Evolutionary conservation across 2,329 filamentous ascomycete genomes (phyloP).

Genomic region (Trichoderma afroharzianum): DNA sequence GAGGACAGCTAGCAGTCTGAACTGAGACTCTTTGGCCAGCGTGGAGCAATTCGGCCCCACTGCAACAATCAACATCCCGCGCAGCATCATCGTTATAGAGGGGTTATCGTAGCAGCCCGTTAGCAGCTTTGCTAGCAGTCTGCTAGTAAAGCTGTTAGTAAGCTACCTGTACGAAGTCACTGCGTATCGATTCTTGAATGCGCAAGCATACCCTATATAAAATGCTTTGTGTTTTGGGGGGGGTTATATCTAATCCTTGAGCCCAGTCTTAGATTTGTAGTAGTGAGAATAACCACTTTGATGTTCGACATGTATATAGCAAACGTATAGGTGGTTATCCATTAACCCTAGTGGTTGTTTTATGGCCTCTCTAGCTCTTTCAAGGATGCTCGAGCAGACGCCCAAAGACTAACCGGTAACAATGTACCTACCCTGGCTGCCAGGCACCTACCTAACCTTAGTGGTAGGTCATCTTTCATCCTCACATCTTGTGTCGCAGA

Average conservation of each 20-base stretch:
- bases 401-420: neutral
- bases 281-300: neutral
- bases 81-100: neutral
- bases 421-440: neutral
- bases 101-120: neutral
- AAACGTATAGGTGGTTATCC: neutral
- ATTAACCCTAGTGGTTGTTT: neutral
- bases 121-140: neutral
- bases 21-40: neutral
- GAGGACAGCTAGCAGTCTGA: slow-evolving; percentile 8
- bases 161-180: neutral
- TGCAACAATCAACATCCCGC: neutral
- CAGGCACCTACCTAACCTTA: neutral
- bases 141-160: neutral
- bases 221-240: too few relatives aligned
- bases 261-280: neutral
- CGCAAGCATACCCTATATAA: neutral
- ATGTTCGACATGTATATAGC: neutral
- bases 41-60: neutral
- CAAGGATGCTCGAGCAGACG: neutral
- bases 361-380: neutral
- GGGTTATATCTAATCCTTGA: too few relatives aligned
- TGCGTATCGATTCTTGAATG: neutral
- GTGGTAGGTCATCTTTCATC: neutral
- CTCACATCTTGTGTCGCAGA: neutral